Base-by-base conservation (phyloP, 768 basidiomycete genomes). In the Tulasnella sp. region DNA sequence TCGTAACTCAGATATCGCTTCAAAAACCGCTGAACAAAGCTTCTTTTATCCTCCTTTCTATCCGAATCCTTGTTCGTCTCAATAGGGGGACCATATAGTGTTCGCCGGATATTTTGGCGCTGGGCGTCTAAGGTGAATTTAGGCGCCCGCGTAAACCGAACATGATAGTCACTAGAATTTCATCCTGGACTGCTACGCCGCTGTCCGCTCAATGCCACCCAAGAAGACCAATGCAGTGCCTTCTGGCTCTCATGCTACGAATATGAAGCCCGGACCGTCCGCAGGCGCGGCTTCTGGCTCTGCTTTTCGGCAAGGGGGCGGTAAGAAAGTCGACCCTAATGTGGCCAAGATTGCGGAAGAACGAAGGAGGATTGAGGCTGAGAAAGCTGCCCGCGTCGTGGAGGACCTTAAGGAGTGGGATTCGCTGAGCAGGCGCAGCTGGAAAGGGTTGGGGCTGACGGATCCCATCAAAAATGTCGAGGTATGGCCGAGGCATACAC, bases 391-490 rank as follows among this genome's bases (percentile, higher is more conserved):
- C 0, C 54, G 43, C 15, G 54, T 42, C 3, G 34, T 41, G 23
- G 24, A 41, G 19, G 54, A 56, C 41, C 23, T 56, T 3, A 32
- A 56, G 24, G 54, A 56, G 41, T 74, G 51, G 82, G 78, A 47
- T 86, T 86, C 86, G 79, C 80, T 54, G 74, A 80, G 58, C 65
- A 78, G 59, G 34, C 60, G 65, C 30, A 62, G n/a, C 1, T 69
- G 66, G 64, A 70, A 82, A 64, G 88, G 89, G 9, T 70, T 91
- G 55, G 83, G 82, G 24, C 75, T 95, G n/a, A 83, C 85, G 11
- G 93, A 94, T 73, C 87, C 90, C 0, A 83, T 97, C 58, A 95
- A 95, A 74, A 82, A 75, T 43, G 84, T 98, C 17, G 86, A 96
- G 80, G 94, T 91, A 68, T 65, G n/a, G n/a, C n/a, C n/a, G n/a